These are phyloP conservation scores for Lanmaoa rubissima DNA, from an alignment of 768 basidiomycete genomes.

Conservation along the genomic window DNA sequence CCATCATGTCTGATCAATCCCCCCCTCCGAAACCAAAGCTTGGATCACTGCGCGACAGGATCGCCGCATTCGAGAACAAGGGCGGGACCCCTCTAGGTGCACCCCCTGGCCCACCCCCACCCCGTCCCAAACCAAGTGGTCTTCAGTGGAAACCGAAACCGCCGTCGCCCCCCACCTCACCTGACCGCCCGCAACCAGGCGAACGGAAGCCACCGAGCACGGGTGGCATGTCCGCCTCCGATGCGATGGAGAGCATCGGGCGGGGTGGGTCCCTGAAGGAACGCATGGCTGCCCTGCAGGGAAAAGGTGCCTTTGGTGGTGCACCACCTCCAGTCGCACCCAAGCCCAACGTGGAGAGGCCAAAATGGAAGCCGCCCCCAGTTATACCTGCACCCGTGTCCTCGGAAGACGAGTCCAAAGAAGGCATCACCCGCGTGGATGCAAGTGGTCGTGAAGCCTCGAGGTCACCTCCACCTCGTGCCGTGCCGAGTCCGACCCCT, in stretches of 20 bases:
- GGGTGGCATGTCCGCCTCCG: constrained; percentile 73
- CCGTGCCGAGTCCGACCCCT: constrained; percentile 12
- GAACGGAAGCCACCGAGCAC: constrained; percentile 26
- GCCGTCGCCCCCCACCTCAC: constrained; percentile 42
- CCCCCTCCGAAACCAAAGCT: constrained; percentile 62
- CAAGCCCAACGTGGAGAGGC: constrained; percentile 57
- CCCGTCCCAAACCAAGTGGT: constrained; percentile 58
- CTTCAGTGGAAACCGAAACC: constrained; percentile 72
- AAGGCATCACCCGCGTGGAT: constrained; percentile 16
- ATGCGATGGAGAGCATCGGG: constrained; percentile 85
- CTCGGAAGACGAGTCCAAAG: constrained; percentile 44
- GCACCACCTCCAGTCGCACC: constrained; percentile 47
- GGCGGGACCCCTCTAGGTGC: constrained; percentile 28
- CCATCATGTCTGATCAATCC: constrained; percentile 59
- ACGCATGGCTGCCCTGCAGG: constrained; percentile 92
- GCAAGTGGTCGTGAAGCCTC: constrained; percentile 27
- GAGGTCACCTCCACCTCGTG: constrained; percentile 37
- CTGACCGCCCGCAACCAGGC: constrained; percentile 11
- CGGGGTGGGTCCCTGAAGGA: constrained; percentile 83
- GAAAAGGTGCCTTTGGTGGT: constrained; percentile 72
- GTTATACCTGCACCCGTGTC: constrained; percentile 39
- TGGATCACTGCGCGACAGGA: constrained; percentile 82
- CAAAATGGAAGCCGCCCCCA: constrained; percentile 86
- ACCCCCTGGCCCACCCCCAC: constrained; percentile 29
- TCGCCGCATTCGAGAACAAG: constrained; percentile 80